A percentile compares a stretch with the other conserved stretches of the same genome.
These are phyloP conservation scores for Blepharisma japonicum DNA, from an alignment of 73 alveolate genomes.

Conservation along the genomic window DNA sequence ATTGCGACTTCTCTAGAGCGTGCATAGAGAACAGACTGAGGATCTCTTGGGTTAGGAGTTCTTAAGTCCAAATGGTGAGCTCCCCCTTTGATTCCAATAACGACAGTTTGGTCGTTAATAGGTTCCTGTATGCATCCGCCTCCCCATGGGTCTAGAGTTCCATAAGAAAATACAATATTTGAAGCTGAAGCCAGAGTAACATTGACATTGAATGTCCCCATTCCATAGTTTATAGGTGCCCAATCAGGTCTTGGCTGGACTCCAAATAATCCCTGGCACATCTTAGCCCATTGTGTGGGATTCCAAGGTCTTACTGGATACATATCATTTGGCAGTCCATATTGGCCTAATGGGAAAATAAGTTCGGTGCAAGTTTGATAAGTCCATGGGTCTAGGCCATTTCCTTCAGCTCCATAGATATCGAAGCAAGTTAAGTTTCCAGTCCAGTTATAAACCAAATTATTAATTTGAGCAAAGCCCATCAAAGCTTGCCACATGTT, in stretches of 20 bases:
- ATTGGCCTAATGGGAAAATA: slow-evolving; percentile 55
- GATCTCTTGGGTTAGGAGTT: slow-evolving; percentile 53
- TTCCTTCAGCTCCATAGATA: slow-evolving; percentile 28
- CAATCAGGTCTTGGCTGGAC: slow-evolving; percentile 45
- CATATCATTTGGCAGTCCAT: slow-evolving; percentile 50
- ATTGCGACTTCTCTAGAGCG: no score
- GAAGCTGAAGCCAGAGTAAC: slow-evolving; percentile 28
- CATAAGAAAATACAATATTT: slow-evolving; percentile 51
- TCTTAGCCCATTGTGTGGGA: slow-evolving; percentile 16
- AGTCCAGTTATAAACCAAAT: not conserved
- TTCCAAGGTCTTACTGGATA: slow-evolving; percentile 42
- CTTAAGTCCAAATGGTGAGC: slow-evolving; percentile 69
- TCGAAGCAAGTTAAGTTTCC: slow-evolving; percentile 1
- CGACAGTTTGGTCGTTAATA: not conserved
- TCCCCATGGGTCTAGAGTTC: slow-evolving; percentile 61
- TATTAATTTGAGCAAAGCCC: slow-evolving; percentile 11
- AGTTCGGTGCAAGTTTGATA: slow-evolving; percentile 55
- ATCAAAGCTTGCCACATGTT: slow-evolving; percentile 17
- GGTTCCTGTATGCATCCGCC: slow-evolving; percentile 51
- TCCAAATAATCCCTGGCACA: slow-evolving; percentile 20
- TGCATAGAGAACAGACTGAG: no score
- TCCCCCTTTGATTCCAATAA: slow-evolving; percentile 32
- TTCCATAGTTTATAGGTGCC: slow-evolving; percentile 51
- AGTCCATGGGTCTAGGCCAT: slow-evolving; percentile 50
- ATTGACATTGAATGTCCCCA: slow-evolving; percentile 22